Base-by-base conservation (phyloP, 2,329 filamentous ascomycete species). In the Pyrenophora tritici-repentis region DNA sequence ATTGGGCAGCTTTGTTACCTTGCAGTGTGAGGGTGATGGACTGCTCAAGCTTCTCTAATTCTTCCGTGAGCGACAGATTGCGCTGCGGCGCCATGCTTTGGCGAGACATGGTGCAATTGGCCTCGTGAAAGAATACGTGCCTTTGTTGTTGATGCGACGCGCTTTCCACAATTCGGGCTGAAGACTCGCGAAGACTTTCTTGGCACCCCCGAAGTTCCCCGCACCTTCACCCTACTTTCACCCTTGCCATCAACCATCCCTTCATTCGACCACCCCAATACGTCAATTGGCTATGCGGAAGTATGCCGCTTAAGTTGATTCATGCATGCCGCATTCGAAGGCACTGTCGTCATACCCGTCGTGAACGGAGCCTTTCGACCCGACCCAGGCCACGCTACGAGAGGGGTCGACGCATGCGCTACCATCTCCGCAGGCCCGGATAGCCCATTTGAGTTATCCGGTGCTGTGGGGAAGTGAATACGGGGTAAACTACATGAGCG, bases 11-110 rank as follows among this genome's bases (percentile, higher is more conserved):
- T 41, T 53, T 66, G 56, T 62, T 64, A 69, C 90, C 91, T 86
- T 97, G 94, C 17, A 99, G 80, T 0, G 93, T 97, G 34, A 97
- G 81, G 0, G 94, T 99, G 64, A 99, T 97, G 17, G 91, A 95
- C 73, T 99, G 94, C 73, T 99, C 94, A 3, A 99, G 80, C 73
- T 88, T 92, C 77, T 99, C 94, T 45, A 99, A 81, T 80, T 99
- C 94, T 72, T 99, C 94, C 0, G 93, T 96, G 53, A 97, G 81
- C 4, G 90, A 90, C 53, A 97, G 78, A 24, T 80, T 81, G 47
- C 83, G 80, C 68, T 79, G 77, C 7, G 79, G 71, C 13, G 76
- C 73, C 17, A 75, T 68, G 22, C 73, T 76, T 47, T 73, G 75
- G 39, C 81, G 79, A 42, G 81, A 81, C 82, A 84, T 83, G 20